These are phyloP conservation scores for Claviceps humidiphila DNA, from an alignment of 2,329 filamentous ascomycete genomes.

Conservation along the genomic window DNA sequence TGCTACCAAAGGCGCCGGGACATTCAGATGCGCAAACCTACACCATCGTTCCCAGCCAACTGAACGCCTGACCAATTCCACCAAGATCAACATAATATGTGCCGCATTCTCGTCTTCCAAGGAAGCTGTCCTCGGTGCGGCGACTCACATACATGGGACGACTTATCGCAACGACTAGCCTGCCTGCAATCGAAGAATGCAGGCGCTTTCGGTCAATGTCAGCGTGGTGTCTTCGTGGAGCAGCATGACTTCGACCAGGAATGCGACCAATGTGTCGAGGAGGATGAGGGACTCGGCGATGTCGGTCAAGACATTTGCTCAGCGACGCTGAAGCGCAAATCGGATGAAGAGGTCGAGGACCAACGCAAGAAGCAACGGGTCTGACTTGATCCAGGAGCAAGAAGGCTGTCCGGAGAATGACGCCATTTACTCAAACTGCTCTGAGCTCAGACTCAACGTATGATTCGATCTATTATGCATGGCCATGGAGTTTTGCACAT, in stretches of 20 bases:
- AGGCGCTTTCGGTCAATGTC: slow-evolving; percentile 30
- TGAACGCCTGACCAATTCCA: background rate
- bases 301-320: slow-evolving; percentile 18
- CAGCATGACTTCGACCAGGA: slow-evolving; percentile 35
- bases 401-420: background rate
- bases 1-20: too few relatives aligned
- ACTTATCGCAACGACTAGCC: slow-evolving; percentile 31
- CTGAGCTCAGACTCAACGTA: background rate
- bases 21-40: background rate
- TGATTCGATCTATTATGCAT: background rate
- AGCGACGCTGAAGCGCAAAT: slow-evolving; percentile 8
- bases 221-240: slow-evolving; percentile 25
- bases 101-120: slow-evolving; percentile 31
- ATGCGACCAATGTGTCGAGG: slow-evolving; percentile 29
- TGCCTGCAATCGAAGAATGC: slow-evolving; percentile 37
- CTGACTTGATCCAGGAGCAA: slow-evolving; percentile 8
- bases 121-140: slow-evolving; percentile 31
- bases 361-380: slow-evolving; percentile 19
- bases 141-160: slow-evolving; percentile 27
- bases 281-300: slow-evolving; percentile 29
- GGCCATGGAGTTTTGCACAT: slow-evolving; percentile 2
- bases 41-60: background rate
- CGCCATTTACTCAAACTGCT: too few relatives aligned
- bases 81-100: slow-evolving; percentile 21
- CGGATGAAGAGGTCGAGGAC: slow-evolving; percentile 9